Evolutionary conservation across 2,329 filamentous ascomycete genomes (phyloP), one percentile per base, ranked within the genome.

Genomic region (Blumeria hordei): DNA sequence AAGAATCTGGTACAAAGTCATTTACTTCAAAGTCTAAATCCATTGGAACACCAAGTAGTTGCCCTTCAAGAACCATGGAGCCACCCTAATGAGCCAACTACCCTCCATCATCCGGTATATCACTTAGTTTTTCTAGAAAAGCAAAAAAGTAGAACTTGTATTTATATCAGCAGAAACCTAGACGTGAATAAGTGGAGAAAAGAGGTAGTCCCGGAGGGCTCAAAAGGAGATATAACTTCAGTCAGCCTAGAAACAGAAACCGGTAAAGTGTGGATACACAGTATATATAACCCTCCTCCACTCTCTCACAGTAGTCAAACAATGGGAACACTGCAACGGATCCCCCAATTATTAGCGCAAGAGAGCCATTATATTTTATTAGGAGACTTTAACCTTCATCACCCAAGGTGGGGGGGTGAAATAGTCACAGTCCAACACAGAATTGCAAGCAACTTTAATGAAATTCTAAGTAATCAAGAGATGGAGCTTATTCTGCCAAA

Each of bases 321-420:
- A n/a, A n/a, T n/a, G n/a, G n/a, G n/a, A n/a, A n/a, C n/a, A n/a
- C n/a, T n/a, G n/a, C n/a, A n/a, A n/a, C n/a, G n/a, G n/a, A n/a
- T n/a, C n/a, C n/a, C n/a, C n/a, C n/a, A n/a, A n/a, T n/a, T n/a
- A n/a, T n/a, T n/a, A n/a, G n/a, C n/a, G 3, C 9, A 53, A 41
- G 51, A 33, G 33, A 35, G 35, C 1, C 2, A 32, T 3, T 35
- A 53, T n/a, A 43, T 53, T 14, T 9, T 41, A 14, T 16, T 41
- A n/a, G 51, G 36, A 32, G 36, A 53, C 28, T 53, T 53, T 21
- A 41, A 53, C 43, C 35, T 53, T 28, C n/a, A 41, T n/a, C 51
- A 41, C 34, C 7, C n/a, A 6, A 34, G 36, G 32, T 41, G 36
- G 35, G 51, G 51, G 1, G 36, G 36, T 5, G 8, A 28, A 32